Percentiles rank a stretch among this genome's conserved stretches.
These are phyloP conservation scores for Trichoderma citrinoviride DNA, from an alignment of 2,329 filamentous ascomycete genomes.

Conservation along the genomic window DNA sequence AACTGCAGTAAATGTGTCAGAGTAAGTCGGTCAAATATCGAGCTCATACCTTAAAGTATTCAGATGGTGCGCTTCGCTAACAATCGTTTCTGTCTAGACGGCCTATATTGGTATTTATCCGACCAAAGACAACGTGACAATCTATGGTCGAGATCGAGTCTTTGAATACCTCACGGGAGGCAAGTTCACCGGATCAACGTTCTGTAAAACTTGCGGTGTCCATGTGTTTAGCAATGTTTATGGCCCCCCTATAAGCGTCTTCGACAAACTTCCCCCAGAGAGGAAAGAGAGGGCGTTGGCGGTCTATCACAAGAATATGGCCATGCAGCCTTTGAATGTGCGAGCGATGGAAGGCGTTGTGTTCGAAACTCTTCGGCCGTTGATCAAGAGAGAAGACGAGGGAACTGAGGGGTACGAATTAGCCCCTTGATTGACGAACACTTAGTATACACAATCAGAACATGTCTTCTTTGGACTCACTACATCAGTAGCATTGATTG, in stretches of 20 bases:
- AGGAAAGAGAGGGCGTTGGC: slow-evolving; percentile 26
- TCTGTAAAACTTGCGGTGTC: slow-evolving; percentile 34
- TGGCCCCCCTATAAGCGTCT: slow-evolving; percentile 31
- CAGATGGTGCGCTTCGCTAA: background rate
- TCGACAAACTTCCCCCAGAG: slow-evolving; percentile 31
- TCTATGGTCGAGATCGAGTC: slow-evolving; percentile 29
- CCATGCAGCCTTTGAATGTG: slow-evolving; percentile 30
- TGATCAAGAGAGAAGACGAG: slow-evolving; percentile 26
- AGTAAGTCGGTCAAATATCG: slow-evolving; percentile 20
- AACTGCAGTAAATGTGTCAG: slow-evolving; percentile 37
- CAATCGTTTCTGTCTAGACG: slow-evolving; percentile 21
- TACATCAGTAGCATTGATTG: no score
- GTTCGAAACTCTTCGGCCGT: background rate
- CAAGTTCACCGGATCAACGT: slow-evolving; percentile 25
- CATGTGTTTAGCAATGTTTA: slow-evolving; percentile 31
- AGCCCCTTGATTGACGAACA: background rate
- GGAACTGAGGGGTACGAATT: slow-evolving; percentile 31
- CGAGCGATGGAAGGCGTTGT: slow-evolving; percentile 28
- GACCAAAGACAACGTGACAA: slow-evolving; percentile 29
- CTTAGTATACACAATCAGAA: no score
- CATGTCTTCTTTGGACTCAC: no score
- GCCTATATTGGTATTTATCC: slow-evolving; percentile 33
- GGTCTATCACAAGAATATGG: slow-evolving; percentile 28
- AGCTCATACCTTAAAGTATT: no score
- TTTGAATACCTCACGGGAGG: slow-evolving; percentile 29